These are phyloP conservation scores for Backusella liffmaniae DNA, from an alignment of 192 early-diverging fungal species.

Conservation along the genomic window DNA sequence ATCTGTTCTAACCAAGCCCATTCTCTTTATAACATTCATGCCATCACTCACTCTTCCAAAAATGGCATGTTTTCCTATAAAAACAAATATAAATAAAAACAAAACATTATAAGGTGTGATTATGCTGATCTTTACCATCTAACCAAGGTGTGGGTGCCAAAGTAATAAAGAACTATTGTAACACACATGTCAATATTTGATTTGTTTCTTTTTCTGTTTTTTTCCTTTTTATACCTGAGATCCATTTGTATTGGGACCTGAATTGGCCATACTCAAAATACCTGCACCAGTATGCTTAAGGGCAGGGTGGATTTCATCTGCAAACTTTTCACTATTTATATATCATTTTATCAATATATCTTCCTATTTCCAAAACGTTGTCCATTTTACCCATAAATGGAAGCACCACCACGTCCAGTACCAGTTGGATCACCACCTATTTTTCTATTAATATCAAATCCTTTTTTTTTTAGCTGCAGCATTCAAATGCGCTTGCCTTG, in stretches of 20 bases:
- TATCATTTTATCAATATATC: background rate
- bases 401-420: slow-evolving; percentile 84
- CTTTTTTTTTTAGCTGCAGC: too few relatives aligned
- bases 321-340: slow-evolving; percentile 67
- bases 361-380: background rate
- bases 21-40: slow-evolving; percentile 79
- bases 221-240: slow-evolving; percentile 43
- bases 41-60: slow-evolving; percentile 84
- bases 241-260: slow-evolving; percentile 64
- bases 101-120: too few relatives aligned
- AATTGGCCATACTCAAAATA: slow-evolving; percentile 89
- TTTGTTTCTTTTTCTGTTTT: too few relatives aligned
- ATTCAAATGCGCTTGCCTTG: slow-evolving; percentile 53
- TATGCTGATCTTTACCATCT: slow-evolving; percentile 50
- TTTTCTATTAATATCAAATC: too few relatives aligned
- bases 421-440: slow-evolving; percentile 90
- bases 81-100: background rate
- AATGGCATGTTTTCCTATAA: slow-evolving; percentile 82
- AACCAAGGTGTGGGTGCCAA: slow-evolving; percentile 90
- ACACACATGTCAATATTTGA: too few relatives aligned
- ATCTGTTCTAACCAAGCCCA: slow-evolving; percentile 69
- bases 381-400: slow-evolving; percentile 73
- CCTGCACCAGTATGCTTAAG: slow-evolving; percentile 87
- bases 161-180: slow-evolving; percentile 75
- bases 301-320: slow-evolving; percentile 75